A percentile compares a stretch with the other conserved stretches of the same genome.
These are phyloP conservation scores for Pleoardoris graminearum DNA, from an alignment of 2,329 filamentous ascomycete species.

Conservation along the genomic window DNA sequence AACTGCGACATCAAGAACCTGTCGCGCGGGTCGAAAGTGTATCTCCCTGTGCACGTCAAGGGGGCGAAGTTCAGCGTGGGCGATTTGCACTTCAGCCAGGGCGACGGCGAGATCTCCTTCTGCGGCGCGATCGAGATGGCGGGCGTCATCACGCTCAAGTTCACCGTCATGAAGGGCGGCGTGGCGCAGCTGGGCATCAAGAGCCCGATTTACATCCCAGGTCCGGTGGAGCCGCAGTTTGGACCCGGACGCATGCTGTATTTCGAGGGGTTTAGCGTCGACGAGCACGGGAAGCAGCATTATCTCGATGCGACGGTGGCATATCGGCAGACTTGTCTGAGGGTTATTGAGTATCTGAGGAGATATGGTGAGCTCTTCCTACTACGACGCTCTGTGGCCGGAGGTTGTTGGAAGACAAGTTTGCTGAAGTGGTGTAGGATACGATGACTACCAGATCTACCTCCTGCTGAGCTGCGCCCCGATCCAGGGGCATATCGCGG, in stretches of 20 bases:
- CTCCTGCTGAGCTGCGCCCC: conserved; percentile 83
- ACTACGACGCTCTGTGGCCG: neutral
- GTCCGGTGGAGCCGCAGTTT: conserved; percentile 86
- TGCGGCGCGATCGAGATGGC: conserved; percentile 87
- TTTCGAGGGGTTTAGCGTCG: conserved; percentile 89
- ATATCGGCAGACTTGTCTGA: conserved; percentile 78
- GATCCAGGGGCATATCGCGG: conserved; percentile 84
- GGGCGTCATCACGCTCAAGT: conserved; percentile 86
- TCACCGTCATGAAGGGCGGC: conserved; percentile 82
- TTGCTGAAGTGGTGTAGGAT: conserved; percentile 43
- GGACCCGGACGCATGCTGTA: conserved; percentile 80
- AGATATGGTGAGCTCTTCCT: conserved; percentile 61
- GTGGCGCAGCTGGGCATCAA: conserved; percentile 75
- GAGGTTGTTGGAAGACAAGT: neutral
- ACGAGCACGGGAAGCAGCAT: conserved; percentile 85
- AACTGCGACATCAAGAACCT: conserved; percentile 94
- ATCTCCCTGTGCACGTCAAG: conserved; percentile 81
- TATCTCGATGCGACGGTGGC: conserved; percentile 85
- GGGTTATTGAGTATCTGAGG: conserved; percentile 77
- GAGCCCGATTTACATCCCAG: conserved; percentile 81
- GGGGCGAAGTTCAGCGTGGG: conserved; percentile 91
- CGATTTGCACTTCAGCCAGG: conserved; percentile 84
- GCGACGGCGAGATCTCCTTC: conserved; percentile 86
- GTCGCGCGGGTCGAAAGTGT: conserved; percentile 77
- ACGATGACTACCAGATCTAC: conserved; percentile 78